Evolutionary conservation across 345 rosid species (phyloP), one percentile per base, ranked within the genome.

Genomic region (Hibiscus syriacus): DNA sequence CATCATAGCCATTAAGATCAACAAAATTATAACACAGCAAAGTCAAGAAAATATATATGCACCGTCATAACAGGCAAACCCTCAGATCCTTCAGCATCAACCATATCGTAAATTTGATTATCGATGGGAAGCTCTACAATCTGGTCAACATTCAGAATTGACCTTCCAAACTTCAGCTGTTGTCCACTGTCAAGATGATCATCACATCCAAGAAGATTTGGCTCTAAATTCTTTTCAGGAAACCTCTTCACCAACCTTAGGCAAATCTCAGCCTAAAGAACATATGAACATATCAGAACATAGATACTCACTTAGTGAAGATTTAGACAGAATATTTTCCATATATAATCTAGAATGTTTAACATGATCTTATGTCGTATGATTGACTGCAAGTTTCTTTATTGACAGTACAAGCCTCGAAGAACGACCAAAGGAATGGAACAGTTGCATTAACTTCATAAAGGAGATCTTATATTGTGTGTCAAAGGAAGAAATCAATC

Each of bases 11-110:
- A 22, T 66, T 16, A 66, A 26, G 16, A 36, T 62, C 27, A 60
- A 7, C 27, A 4, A 9, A 39, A 36, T 14, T 7, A 62, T 41
- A 60, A 19, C 3, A 41, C 26, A 63, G 54, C 11, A 14, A 32
- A 34, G 61, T 22, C 59, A 27, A 64, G 27, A 72, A 34, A 52
- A 62, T 20, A 68, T 71, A 61, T 66, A 48, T 55, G 55, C 54
- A 93, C 99, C 96, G 90, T 93, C 84, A 83, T 85, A 69, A 78
- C 68, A 65, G 84, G 74, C 76, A 85, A 77, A 39, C 97, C 99
- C 30, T 79, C 79, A 61, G 87, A 81, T 75, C 90, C 93, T 79
- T 78, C 88, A 55, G 89, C 90, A 80, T 83, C 87, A 66, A 93
- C 86, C 83, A 89, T 82, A 77, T 93, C 95, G 83, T 87, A 85